phyloP scores from a whole-genome alignment of 768 basidiomycete genomes.

The Termitomyces sp. region DNA sequence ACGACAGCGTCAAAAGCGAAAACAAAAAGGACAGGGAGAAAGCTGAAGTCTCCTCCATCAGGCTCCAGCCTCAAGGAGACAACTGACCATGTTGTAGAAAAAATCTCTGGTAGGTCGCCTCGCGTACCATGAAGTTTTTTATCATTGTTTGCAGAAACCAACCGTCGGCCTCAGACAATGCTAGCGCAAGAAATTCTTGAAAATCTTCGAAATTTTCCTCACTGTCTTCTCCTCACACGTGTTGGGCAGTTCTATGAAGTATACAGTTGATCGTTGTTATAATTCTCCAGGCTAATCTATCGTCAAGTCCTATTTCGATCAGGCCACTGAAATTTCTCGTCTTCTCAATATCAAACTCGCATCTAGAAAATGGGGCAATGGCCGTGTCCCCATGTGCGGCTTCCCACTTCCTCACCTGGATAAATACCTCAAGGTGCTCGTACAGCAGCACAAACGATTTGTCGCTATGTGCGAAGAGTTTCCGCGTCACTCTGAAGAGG shows the following conservation, averaged over 20 bases:
- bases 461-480: slow-evolving; percentile 96
- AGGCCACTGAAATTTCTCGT: slow-evolving; percentile 72
- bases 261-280: slow-evolving; percentile 10
- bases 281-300: neutral
- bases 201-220: slow-evolving; percentile 74
- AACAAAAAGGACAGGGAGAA: slow-evolving; percentile 7
- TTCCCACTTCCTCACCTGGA: slow-evolving; percentile 85
- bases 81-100: neutral
- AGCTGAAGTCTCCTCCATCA: neutral
- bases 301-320: slow-evolving; percentile 89
- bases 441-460: slow-evolving; percentile 77
- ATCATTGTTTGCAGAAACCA: slow-evolving; percentile 3
- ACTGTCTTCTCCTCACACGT: slow-evolving; percentile 85
- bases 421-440: slow-evolving; percentile 80
- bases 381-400: slow-evolving; percentile 78
- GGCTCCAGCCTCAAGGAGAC: neutral
- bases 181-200: slow-evolving; percentile 67
- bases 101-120: neutral
- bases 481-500: slow-evolving; percentile 42
- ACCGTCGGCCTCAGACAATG: slow-evolving; percentile 28
- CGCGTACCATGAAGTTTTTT: neutral
- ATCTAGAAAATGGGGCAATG: slow-evolving; percentile 66
- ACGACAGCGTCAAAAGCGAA: neutral
- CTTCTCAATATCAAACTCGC: slow-evolving; percentile 83
- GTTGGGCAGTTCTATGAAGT: slow-evolving; percentile 98